phyloP scores from a whole-genome alignment of 768 basidiomycete species.

The Tubosaeta sp. region DNA sequence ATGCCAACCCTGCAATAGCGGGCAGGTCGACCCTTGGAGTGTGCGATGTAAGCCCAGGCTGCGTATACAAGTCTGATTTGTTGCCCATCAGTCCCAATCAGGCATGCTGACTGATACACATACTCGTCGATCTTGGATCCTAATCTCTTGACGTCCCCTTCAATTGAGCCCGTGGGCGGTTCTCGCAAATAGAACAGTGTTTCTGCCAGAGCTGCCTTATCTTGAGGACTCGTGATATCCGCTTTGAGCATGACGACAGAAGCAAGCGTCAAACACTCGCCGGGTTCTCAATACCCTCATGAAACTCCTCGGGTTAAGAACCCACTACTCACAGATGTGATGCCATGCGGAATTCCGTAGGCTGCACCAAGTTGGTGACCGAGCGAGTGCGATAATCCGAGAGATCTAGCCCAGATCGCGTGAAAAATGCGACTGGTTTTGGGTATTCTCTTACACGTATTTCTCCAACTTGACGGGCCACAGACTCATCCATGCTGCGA shows the following conservation, averaged over 20 bases:
- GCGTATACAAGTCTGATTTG: slow-evolving; percentile 50
- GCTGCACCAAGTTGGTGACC: slow-evolving; percentile 71
- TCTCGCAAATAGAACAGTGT: slow-evolving; percentile 55
- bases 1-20: slow-evolving; percentile 41
- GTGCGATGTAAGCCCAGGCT: slow-evolving; percentile 55
- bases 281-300: not conserved
- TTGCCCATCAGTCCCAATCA: slow-evolving; percentile 3
- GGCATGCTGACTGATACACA: slow-evolving; percentile 15
- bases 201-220: slow-evolving; percentile 57
- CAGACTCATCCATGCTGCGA: slow-evolving; percentile 79
- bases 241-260: slow-evolving; percentile 60
- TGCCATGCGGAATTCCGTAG: slow-evolving; percentile 77
- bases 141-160: slow-evolving; percentile 57
- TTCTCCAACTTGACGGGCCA: slow-evolving; percentile 61
- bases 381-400: slow-evolving; percentile 74
- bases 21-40: slow-evolving; percentile 54
- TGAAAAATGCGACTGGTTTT: not conserved
- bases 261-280: slow-evolving; percentile 67
- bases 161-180: slow-evolving; percentile 57
- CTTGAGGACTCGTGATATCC: slow-evolving; percentile 50
- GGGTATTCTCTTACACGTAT: slow-evolving; percentile 40
- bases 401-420: slow-evolving; percentile 35
- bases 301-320: slow-evolving; percentile 3
- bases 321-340: slow-evolving; percentile 60
- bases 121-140: slow-evolving; percentile 54